These are phyloP conservation scores for Trichoderma virens DNA, from an alignment of 495 filamentous ascomycete genomes.

Conservation along the genomic window DNA sequence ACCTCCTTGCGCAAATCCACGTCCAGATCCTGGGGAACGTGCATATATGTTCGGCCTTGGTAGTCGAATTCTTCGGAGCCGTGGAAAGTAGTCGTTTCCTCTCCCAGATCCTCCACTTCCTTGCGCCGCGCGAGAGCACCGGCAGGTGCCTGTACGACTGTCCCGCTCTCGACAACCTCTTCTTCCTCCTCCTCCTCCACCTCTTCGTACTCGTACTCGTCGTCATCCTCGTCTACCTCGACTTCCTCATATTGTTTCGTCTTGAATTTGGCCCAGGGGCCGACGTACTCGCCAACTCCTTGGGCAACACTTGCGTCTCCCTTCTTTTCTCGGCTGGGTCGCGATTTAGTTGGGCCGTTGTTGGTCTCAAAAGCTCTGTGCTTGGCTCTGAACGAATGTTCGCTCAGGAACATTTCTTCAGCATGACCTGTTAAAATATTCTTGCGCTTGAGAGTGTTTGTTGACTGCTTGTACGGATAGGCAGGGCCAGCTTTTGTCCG, in stretches of 20 bases:
- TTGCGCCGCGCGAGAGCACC: constrained; percentile 51
- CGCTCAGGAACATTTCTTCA: constrained; percentile 80
- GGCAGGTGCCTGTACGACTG: constrained; percentile 40
- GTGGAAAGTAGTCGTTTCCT: constrained; percentile 83
- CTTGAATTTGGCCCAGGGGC: constrained; percentile 88
- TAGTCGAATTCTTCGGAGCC: constrained; percentile 81
- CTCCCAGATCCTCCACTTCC: constrained; percentile 49
- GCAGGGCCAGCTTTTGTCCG: constrained; percentile 63
- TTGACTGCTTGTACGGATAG: constrained; percentile 70
- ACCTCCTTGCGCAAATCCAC: constrained; percentile 76
- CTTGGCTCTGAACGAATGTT: constrained; percentile 76
- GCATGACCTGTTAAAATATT: constrained; percentile 88
- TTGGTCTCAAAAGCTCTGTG: constrained; percentile 63
- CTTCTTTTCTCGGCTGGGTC: constrained; percentile 68
- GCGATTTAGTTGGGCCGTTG: constrained; percentile 43
- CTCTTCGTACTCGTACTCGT: constrained; percentile 76
- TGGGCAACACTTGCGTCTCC: constrained; percentile 77
- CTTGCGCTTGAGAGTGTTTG: constrained; percentile 62
- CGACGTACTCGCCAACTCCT: constrained; percentile 78
- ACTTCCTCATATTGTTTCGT: constrained; percentile 53
- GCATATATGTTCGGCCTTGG: constrained; percentile 86
- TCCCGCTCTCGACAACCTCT: constrained; percentile 47
- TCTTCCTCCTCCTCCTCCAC: constrained; percentile 45
- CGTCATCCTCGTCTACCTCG: constrained; percentile 54
- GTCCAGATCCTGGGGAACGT: constrained; percentile 92